phyloP scores from a whole-genome alignment of 164 flowering plant species.

The Vitis cinerea region DNA sequence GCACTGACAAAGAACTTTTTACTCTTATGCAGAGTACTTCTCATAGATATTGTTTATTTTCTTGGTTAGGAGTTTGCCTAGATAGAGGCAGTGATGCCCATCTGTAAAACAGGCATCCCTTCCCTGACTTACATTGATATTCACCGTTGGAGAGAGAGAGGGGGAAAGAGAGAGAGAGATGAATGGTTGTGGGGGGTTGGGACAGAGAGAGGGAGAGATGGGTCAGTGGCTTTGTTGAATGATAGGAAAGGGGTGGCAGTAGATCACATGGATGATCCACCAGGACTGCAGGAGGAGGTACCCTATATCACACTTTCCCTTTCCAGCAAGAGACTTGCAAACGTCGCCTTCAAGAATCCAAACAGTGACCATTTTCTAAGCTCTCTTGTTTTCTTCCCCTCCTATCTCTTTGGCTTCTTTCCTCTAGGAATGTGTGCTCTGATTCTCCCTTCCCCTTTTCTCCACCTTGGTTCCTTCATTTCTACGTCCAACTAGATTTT shows the following conservation, averaged over 20 bases:
- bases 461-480: background rate
- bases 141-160: background rate
- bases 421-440: constrained; percentile 30
- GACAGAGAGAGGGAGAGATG: constrained; percentile 6
- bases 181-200: background rate
- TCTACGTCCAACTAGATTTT: constrained; percentile 14
- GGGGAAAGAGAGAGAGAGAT: constrained; percentile 4
- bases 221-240: background rate
- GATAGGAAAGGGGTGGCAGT: constrained; percentile 23
- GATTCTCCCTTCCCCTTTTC: constrained; percentile 10
- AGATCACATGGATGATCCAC: constrained; percentile 23
- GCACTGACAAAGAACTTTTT: too few relatives aligned
- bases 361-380: constrained; percentile 11
- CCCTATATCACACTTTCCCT: constrained; percentile 15
- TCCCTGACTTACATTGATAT: too few relatives aligned
- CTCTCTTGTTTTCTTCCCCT: constrained; percentile 14
- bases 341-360: constrained; percentile 13
- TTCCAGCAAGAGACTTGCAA: constrained; percentile 17
- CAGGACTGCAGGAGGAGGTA: background rate
- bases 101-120: too few relatives aligned
- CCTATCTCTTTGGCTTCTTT: constrained; percentile 33
- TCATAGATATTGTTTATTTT: too few relatives aligned
- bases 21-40: too few relatives aligned
- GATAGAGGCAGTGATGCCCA: too few relatives aligned
- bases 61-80: too few relatives aligned